These are phyloP conservation scores for Suillus decipiens DNA, from an alignment of 768 basidiomycete species.

Conservation along the genomic window DNA sequence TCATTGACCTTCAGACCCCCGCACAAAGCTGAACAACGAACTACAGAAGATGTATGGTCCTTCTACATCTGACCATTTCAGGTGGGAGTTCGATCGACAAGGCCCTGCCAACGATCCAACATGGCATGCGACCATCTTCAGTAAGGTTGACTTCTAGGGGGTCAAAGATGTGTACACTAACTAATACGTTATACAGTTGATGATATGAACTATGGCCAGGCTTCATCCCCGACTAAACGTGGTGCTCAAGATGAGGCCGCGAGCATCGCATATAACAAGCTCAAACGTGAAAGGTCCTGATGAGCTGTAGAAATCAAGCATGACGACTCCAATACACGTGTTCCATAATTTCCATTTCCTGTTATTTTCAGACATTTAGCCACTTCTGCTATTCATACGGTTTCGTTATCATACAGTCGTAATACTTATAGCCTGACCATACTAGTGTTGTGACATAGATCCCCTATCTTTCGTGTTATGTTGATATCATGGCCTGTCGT, in stretches of 20 bases:
- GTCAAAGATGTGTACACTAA: background rate
- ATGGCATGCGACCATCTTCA: background rate
- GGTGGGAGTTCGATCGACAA: background rate
- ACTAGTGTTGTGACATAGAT: background rate
- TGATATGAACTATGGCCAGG: background rate
- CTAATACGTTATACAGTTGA: background rate
- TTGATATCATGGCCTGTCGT: background rate
- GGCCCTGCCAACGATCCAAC: background rate
- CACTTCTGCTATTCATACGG: background rate
- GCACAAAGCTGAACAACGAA: background rate
- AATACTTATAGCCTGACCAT: background rate
- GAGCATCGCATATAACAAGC: fast-evolving
- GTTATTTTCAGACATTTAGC: background rate
- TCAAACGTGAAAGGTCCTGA: background rate
- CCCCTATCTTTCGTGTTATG: background rate
- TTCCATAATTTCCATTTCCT: too few relatives aligned
- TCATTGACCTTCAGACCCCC: background rate
- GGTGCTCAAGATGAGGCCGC: background rate
- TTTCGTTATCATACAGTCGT: background rate
- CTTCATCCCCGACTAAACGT: background rate
- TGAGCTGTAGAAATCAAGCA: background rate
- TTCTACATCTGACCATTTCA: background rate
- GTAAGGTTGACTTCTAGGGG: background rate
- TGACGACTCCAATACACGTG: background rate
- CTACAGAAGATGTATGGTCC: background rate